Conservation (phyloP, 768 basidiomycete species). For the Calocybe cyanea region DNA sequence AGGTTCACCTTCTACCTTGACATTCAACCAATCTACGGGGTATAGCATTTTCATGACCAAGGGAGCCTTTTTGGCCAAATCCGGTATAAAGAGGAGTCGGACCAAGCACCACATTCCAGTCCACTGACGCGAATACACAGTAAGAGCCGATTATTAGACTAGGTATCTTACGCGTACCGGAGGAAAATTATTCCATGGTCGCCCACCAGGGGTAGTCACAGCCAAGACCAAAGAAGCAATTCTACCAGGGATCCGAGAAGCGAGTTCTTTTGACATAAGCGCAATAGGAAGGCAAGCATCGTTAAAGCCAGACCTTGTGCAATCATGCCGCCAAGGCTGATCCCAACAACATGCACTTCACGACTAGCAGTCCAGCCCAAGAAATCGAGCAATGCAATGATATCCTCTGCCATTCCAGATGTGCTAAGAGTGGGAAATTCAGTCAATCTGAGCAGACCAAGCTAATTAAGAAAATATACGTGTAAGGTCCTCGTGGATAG, state of each 20-base stretch:
- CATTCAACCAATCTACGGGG: conserved; percentile 57
- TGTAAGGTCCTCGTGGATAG: conserved; percentile 70
- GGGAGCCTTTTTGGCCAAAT: conserved; percentile 45
- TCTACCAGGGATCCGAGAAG: conserved; percentile 59
- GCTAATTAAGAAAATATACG: conserved; percentile 42
- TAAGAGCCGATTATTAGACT: neutral
- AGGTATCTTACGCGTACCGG: conserved; percentile 39
- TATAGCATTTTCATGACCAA: conserved; percentile 57
- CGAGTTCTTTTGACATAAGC: conserved; percentile 48
- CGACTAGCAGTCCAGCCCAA: conserved; percentile 66
- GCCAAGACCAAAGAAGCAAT: conserved; percentile 62
- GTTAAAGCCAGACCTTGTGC: conserved; percentile 50
- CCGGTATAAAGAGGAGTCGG: conserved; percentile 37
- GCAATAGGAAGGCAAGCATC: neutral
- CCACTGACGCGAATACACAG: conserved; percentile 26
- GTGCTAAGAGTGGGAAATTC: conserved; percentile 41
- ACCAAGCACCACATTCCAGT: conserved; percentile 32
- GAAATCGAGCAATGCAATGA: conserved; percentile 60
- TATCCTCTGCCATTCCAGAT: conserved; percentile 74
- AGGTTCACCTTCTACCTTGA: conserved; percentile 47
- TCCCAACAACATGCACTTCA: conserved; percentile 66
- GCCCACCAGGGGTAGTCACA: conserved; percentile 69
- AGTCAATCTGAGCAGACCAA: neutral
- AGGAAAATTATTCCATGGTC: conserved; percentile 54
- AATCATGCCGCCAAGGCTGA: conserved; percentile 83